Evolutionary conservation across 2,329 filamentous ascomycete genomes (phyloP).

Genomic region (Metarhizium brunneum): DNA sequence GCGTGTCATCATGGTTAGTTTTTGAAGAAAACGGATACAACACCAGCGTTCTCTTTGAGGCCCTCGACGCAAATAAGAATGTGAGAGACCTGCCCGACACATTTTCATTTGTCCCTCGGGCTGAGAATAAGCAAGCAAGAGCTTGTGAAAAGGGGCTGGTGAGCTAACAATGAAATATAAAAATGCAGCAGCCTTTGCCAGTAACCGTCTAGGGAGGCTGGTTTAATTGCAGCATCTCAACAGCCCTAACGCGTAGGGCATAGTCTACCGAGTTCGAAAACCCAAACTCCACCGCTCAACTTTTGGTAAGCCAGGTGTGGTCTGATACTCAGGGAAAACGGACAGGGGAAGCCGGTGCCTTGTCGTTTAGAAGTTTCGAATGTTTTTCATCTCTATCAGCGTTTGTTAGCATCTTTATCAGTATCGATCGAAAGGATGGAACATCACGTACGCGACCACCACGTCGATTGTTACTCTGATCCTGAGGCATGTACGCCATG

Average conservation of each 20-base stretch:
- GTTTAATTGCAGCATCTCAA: neutral
- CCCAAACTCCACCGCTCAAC: conserved; percentile 1
- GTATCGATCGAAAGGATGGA: neutral
- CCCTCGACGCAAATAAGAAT: conserved; percentile 3
- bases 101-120: conserved; percentile 6
- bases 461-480: conserved; percentile 45
- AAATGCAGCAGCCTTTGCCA: conserved; percentile 1
- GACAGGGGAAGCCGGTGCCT: neutral
- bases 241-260: neutral
- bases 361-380: neutral
- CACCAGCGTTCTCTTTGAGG: neutral
- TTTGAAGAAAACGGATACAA: neutral
- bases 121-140: neutral
- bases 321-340: neutral
- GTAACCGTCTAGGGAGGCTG: neutral
- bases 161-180: conserved; percentile 2
- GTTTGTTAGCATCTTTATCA: neutral
- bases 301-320: neutral
- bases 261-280: conserved; percentile 6
- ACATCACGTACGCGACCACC: conserved; percentile 42
- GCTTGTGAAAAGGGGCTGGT: neutral
- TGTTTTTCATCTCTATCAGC: conserved; percentile 17
- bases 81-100: conserved; percentile 13
- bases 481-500: conserved; percentile 44
- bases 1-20: conserved; percentile 8